Conservation (phyloP, 257 asterid species). For the Scutellaria galericulata region DNA sequence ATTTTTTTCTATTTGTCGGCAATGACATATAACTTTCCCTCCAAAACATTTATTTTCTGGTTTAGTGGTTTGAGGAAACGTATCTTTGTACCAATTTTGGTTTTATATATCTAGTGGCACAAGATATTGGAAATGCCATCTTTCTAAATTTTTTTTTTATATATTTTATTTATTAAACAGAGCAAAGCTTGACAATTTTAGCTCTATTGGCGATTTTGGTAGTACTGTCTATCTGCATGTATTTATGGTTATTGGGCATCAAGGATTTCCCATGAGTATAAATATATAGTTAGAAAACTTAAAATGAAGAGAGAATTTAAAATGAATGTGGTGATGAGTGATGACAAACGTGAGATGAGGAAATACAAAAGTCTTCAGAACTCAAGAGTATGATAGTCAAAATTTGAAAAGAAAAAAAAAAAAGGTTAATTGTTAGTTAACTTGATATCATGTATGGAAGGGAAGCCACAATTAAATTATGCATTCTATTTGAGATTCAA, state of each 20-base stretch:
- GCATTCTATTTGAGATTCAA: slow-evolving; percentile 10
- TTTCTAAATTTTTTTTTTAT: not conserved
- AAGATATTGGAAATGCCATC: slow-evolving; percentile 20
- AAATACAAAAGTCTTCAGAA: not conserved
- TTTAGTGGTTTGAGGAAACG: no score
- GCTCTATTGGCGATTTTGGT: slow-evolving; percentile 78
- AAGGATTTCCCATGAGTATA: slow-evolving; percentile 61
- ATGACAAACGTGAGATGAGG: not conserved
- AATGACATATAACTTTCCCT: no score
- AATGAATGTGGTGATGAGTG: slow-evolving; percentile 12
- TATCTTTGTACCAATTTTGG: no score
- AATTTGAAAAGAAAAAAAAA: not conserved
- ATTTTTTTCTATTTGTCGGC: no score
- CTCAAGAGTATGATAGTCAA: no score
- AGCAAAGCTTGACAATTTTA: slow-evolving; percentile 76
- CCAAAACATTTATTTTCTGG: no score
- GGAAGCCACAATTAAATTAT: not conserved
- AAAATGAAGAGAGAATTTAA: slow-evolving; percentile 24
- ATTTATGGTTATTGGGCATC: slow-evolving; percentile 56
- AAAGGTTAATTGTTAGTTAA: not conserved
- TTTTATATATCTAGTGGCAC: not conserved
- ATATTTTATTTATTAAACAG: slow-evolving; percentile 22
- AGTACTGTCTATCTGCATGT: slow-evolving; percentile 87
- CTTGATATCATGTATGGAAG: not conserved
- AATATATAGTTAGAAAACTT: slow-evolving; percentile 15